These are phyloP conservation scores for Gracilaria domingensis DNA, from an alignment of 23 red algal genomes.

Conservation along the genomic window DNA sequence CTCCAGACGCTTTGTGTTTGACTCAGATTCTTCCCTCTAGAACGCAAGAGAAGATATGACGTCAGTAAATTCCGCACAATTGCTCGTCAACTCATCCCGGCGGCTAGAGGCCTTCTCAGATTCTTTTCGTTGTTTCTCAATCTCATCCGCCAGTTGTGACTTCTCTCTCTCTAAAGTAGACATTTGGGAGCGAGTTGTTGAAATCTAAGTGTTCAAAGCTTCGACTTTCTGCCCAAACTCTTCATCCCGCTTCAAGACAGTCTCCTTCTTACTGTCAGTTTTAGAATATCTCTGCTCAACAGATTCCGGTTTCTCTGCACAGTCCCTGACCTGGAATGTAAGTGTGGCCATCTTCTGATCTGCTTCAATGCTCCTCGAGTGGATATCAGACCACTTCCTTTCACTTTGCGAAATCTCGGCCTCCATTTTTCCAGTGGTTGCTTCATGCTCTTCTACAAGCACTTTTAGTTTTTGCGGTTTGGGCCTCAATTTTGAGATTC, in stretches of 20 bases:
- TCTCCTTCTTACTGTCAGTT: background rate
- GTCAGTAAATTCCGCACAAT: constrained; percentile 8
- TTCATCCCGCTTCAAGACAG: background rate
- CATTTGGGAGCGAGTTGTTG: background rate
- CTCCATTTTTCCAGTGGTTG: constrained; percentile 19
- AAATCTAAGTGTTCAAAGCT: background rate
- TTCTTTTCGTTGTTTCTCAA: background rate
- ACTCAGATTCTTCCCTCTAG: background rate
- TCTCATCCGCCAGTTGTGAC: background rate
- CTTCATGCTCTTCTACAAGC: constrained; percentile 19
- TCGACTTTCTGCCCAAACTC: background rate
- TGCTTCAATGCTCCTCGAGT: constrained; percentile 39
- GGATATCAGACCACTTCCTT: constrained; percentile 4
- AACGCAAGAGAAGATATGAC: constrained; percentile 8
- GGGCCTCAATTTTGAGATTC: background rate
- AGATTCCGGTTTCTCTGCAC: background rate
- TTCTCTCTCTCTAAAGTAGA: background rate
- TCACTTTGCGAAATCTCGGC: constrained; percentile 1
- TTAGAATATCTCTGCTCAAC: background rate
- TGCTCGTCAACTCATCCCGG: constrained; percentile 7
- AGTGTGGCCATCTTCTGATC: no score
- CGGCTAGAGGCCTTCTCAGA: background rate
- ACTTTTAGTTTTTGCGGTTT: background rate
- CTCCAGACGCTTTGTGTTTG: background rate
- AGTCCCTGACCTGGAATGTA: constrained; percentile 3